phyloP scores from a whole-genome alignment of 2,329 filamentous ascomycete species.

The Pleurostoma richardsiae region DNA sequence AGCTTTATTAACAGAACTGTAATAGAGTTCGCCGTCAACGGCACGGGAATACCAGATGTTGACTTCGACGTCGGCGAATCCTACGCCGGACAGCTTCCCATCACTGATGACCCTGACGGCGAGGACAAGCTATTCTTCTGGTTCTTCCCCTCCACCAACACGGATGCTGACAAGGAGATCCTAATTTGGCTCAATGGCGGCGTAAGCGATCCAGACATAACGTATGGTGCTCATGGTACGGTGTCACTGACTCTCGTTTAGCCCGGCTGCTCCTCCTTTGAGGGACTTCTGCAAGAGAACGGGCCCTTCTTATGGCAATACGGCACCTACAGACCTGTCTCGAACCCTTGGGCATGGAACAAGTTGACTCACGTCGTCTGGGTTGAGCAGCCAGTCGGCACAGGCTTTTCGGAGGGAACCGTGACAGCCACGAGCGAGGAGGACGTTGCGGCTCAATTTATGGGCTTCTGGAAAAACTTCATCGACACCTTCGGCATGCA shows the following conservation, averaged over 20 bases:
- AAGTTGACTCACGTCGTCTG: slow-evolving; percentile 74
- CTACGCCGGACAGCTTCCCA: slow-evolving; percentile 58
- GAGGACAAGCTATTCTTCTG: slow-evolving; percentile 55
- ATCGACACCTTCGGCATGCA: slow-evolving; percentile 65
- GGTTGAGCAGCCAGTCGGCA: slow-evolving; percentile 64
- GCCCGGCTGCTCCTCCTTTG: slow-evolving; percentile 57
- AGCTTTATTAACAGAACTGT: too few species aligned
- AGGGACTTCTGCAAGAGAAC: slow-evolving; percentile 71
- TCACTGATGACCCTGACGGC: slow-evolving; percentile 40
- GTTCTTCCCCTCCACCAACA: slow-evolving; percentile 58
- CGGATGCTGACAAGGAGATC: slow-evolving; percentile 49
- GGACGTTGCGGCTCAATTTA: slow-evolving; percentile 66
- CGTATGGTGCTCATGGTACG: too few species aligned
- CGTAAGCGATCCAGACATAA: slow-evolving; percentile 17
- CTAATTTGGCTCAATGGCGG: slow-evolving; percentile 58
- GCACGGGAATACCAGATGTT: slow-evolving; percentile 61
- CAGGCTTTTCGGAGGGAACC: slow-evolving; percentile 64
- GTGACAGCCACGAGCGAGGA: slow-evolving; percentile 60
- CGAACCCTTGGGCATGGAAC: slow-evolving; percentile 69
- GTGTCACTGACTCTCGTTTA: slow-evolving; percentile 11
- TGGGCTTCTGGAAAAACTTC: slow-evolving; percentile 77
- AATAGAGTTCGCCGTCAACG: slow-evolving; percentile 59
- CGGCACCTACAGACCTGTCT: slow-evolving; percentile 60
- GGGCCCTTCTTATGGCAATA: slow-evolving; percentile 57
- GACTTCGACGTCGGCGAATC: slow-evolving; percentile 64